Evolutionary conservation across 306 rosid species (phyloP), one percentile per base, ranked within the genome.

Genomic region (Cucurbita maxima): DNA sequence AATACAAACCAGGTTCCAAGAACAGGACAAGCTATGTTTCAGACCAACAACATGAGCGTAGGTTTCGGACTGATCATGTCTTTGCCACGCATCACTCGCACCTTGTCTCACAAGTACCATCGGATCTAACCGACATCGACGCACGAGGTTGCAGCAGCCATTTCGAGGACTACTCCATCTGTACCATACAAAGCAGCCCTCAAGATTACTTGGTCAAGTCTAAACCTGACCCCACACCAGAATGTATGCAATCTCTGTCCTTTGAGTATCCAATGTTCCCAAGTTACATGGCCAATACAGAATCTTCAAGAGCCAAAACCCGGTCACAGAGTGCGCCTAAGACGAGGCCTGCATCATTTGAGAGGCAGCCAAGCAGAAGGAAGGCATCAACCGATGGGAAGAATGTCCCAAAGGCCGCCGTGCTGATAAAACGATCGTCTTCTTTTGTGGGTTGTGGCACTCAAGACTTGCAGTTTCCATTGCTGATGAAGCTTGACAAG

Each of bases 301-400:
- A 88, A 82, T 94, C 98, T 20, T 89, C 96, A 20, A 85, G 80
- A 77, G 98, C 98, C 52, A 94, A 90, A 71, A 96, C 38, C 4
- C 77, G 97, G 40, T 94, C 97, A 0, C 97, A 90, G 4, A 94
- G 98, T 37, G 98, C 97, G 3, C 98, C 98, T 0, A 94, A 87
- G 90, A 88, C 85, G 62, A 81, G 98, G 66, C 97, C 91, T 0
- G 71, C 45, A 59, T 58, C 92, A 4, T 82, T 85, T 3, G 97
- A 89, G 79, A 87, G 88, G 84, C 96, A 86, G 25, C 85, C 80
- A 0, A 93, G 96, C 84, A 77, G 90, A 47, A 84, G 93, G 55
- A 87, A 89, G 81, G 18, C 77, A 9, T 87, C 93, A 0, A 62
- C 86, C 36, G 98, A 93, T 64, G 96, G 93, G 53, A 88, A 92